These are phyloP conservation scores for Verticillium klebahnii DNA, from an alignment of 2,329 filamentous ascomycete genomes.

Conservation along the genomic window DNA sequence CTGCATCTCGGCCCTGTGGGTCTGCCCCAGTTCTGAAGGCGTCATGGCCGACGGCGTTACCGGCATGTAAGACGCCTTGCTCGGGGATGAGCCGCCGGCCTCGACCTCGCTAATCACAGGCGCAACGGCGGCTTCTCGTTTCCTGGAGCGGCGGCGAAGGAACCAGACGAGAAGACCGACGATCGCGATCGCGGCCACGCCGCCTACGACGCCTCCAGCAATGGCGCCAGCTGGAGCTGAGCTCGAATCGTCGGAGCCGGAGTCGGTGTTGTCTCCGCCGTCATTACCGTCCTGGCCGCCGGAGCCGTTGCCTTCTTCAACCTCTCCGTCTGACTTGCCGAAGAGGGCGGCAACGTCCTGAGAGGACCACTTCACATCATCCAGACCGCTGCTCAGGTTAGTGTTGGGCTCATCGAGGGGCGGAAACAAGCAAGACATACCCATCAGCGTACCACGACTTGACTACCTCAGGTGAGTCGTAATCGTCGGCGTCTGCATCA, in stretches of 20 bases:
- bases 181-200: background rate
- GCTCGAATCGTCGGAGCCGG: background rate
- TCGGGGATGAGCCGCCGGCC: background rate
- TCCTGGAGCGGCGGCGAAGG: background rate
- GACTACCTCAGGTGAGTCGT: constrained; percentile 25
- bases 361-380: background rate
- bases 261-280: background rate
- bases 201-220: background rate
- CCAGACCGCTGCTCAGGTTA: background rate
- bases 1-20: background rate
- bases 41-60: background rate
- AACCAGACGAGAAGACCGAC: background rate
- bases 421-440: background rate
- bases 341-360: background rate
- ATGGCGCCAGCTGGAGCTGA: background rate
- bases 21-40: background rate
- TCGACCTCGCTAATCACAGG: background rate
- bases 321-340: background rate
- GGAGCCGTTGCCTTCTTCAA: background rate
- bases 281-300: background rate
- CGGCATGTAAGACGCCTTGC: background rate
- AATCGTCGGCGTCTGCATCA: constrained; percentile 24
- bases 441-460: constrained; percentile 27
- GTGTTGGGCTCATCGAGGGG: too few species aligned
- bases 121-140: background rate